Evolutionary conservation across 202 grass and related monocot genomes (phyloP), one percentile per base, ranked within the genome.

Genomic region (Schoenoplectus tabernaemontani): DNA sequence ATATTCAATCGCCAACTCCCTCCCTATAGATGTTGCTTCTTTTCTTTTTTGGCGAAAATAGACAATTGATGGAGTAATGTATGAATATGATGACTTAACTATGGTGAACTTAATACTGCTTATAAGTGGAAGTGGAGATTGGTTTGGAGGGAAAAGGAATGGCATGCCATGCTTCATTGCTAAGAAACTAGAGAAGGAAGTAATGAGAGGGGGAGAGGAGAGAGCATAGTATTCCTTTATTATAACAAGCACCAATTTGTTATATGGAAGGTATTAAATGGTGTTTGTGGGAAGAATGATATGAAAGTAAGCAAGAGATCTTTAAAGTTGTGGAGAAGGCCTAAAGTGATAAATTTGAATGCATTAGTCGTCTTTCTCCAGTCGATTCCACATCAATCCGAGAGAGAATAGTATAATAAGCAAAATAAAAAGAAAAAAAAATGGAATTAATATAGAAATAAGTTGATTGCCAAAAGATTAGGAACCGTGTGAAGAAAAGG

Each of bases 91-190:
- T n/a, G n/a, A n/a, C n/a, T n/a, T n/a, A n/a, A n/a, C n/a, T 54
- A 53, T 72, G 42, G 12, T 47, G 24, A 30, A 62, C 34, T 26
- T 43, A 83, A 57, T 84, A 68, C 81, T 78, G 81, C 79, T 90
- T 92, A 79, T 60, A 76, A 11, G 57, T 70, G 32, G 79, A 9
- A 4, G 17, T 48, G 16, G 7, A 19, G 30, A 60, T 56, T 42
- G 78, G 15, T 16, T 22, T 57, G 37, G 71, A 33, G 38, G 79
- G 88, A 89, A 17, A 91, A 96, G 84, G 88, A 90, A 96, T 86
- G n/a, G 88, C 84, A 84, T 96, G 78, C 88, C 17, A 78, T 93
- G 87, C 90, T 86, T 97, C 84, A 53, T 59, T 17, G 26, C 72
- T 86, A 97, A 97, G 90, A 83, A 93, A 87, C 19, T n/a, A 38